A percentile compares a stretch with the other conserved stretches of the same genome.
phyloP scores from a whole-genome alignment of 2,329 filamentous ascomycete species.

The Trichoderma aggressivum region DNA sequence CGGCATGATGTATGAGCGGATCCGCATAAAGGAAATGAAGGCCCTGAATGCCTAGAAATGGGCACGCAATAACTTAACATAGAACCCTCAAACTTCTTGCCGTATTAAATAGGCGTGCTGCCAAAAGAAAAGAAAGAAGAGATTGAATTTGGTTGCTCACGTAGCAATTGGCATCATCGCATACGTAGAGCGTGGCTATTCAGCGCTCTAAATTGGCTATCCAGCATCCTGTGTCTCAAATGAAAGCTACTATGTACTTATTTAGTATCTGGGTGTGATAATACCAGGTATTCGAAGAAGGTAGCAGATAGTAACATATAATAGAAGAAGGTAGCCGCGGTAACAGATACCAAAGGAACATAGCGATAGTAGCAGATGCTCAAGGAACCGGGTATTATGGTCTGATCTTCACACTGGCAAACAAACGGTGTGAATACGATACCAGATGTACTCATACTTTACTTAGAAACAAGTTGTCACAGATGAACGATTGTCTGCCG shows the following conservation, averaged over 20 bases:
- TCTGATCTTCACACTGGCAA: too few species aligned
- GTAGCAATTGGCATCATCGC: not conserved
- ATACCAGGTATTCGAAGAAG: too few species aligned
- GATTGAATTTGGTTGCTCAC: not conserved
- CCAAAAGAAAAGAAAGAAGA: not conserved
- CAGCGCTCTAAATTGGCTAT: not conserved
- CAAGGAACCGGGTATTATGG: too few species aligned
- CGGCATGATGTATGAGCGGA: not conserved
- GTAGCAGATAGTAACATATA: too few species aligned
- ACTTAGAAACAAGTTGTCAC: not conserved
- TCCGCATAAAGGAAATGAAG: not conserved
- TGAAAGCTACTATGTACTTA: too few species aligned
- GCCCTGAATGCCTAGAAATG: not conserved
- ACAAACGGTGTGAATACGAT: not conserved
- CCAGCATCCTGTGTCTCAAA: not conserved
- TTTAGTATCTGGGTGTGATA: too few species aligned
- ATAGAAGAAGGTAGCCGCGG: too few species aligned
- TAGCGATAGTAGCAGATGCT: too few species aligned
- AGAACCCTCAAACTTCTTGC: not conserved
- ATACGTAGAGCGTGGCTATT: not conserved
- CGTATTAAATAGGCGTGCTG: not conserved
- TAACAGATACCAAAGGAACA: too few species aligned
- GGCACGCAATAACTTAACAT: not conserved
- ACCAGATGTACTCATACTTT: not conserved
- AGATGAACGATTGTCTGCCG: not conserved